Base-by-base conservation (phyloP, 2,329 filamentous ascomycete species). In the Cladophialophora exuberans region DNA sequence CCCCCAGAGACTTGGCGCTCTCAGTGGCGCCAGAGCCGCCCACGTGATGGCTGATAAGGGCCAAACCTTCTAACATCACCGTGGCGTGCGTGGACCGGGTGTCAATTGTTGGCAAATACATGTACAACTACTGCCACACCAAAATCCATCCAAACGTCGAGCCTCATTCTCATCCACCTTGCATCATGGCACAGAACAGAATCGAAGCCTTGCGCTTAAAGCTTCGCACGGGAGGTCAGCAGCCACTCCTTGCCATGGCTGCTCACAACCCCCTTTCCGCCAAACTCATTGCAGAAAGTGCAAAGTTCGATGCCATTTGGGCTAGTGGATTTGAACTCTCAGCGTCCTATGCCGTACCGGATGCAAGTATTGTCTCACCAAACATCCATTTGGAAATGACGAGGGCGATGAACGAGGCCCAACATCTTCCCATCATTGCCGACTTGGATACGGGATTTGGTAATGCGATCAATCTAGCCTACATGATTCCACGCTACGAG, bases 361-460 rank as follows among this genome's bases (percentile, higher is more conserved):
- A 59, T 33, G 56, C 56, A 10, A 59, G 43, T 36, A 56, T 59
- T 20, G 11, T 59, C 3, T 44, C 56, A 6, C 31, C 35, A 15
- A 41, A 17, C 26, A 48, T 28, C 13, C 52, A 56, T 25, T 52
- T 59, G 4, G 42, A 56, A 17, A 56, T 47, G 22, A 50, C 52
- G 2, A 6, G 56, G 5, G 28, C 52, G 1, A 59, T 59, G 30
- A 26, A 18, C 11, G 41, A 56, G 18, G 39, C 31, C 2, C 49
- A 50, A 46, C 1, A 17, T 4, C 47, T 54, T 9, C 77, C 79
- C 6, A 67, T 81, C 2, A 80, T 82, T 56, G 77, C 77, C 26
- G 79, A 82, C 54, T 75, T 76, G 60, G 79, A 81, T 62, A 82
- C 79, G n/a, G 79, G 79, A 18, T 81, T 80, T 62, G 79, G 79